A percentile compares a stretch with the other conserved stretches of the same genome.
Conservation (phyloP, 176 grass and related monocot species). For the Hordeum vulgare region MorexV3_pseudomolecules_assembly NC_058520.1:506536402-506536901, state of each 20-base stretch:
- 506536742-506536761: constrained; percentile 73
- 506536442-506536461: background rate
- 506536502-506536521: background rate
- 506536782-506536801: background rate
- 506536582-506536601: background rate
- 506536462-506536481: background rate
- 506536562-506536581: background rate
- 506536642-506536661: background rate
- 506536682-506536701: background rate
- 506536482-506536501: background rate
- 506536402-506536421: no score
- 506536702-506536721: constrained; percentile 42
- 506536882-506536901: no score
- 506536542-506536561: background rate
- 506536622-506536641: background rate
- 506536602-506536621: background rate
- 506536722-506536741: constrained; percentile 60
- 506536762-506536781: background rate
- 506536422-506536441: background rate
- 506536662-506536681: background rate
- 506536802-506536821: background rate
- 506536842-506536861: background rate
- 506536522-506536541: background rate
- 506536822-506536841: no score
- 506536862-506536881: background rate